Conservation (phyloP, 441 rosid genomes). For the Adansonia gregorii region DNA sequence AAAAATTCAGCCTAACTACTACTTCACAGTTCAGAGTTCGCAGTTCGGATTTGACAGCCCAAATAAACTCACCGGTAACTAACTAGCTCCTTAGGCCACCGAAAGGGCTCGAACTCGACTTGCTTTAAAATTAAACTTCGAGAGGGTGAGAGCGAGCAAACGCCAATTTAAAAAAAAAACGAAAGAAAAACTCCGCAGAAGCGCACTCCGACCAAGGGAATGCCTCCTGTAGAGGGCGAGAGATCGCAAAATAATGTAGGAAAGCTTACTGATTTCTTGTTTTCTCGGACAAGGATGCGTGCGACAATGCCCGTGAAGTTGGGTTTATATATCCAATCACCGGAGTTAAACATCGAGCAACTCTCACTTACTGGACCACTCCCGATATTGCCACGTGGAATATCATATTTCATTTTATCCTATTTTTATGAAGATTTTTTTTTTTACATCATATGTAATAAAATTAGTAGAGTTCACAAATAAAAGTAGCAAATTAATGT, state of each 20-base stretch:
- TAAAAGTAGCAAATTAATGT: too few relatives aligned
- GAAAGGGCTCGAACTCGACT: too few relatives aligned
- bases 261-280: not conserved
- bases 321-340: not conserved
- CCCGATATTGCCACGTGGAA: not conserved
- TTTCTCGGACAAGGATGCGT: not conserved
- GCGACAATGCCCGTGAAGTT: not conserved
- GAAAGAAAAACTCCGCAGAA: slow-evolving; percentile 28
- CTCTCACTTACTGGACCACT: not conserved
- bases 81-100: too few relatives aligned
- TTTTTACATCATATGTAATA: too few relatives aligned
- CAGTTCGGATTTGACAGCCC: not conserved
- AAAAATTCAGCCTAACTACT: slow-evolving; percentile 1
- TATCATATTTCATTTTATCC: too few relatives aligned
- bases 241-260: not conserved
- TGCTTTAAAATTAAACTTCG: too few relatives aligned
- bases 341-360: slow-evolving; percentile 14
- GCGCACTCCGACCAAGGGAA: slow-evolving; percentile 34
- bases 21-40: not conserved
- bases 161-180: not conserved
- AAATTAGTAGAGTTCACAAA: too few relatives aligned
- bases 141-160: too few relatives aligned
- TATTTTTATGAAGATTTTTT: too few relatives aligned
- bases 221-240: slow-evolving; percentile 27
- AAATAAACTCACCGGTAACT: slow-evolving; percentile 37